phyloP scores from a whole-genome alignment of 23 red algal species.

The Gracilaria caudata region DNA sequence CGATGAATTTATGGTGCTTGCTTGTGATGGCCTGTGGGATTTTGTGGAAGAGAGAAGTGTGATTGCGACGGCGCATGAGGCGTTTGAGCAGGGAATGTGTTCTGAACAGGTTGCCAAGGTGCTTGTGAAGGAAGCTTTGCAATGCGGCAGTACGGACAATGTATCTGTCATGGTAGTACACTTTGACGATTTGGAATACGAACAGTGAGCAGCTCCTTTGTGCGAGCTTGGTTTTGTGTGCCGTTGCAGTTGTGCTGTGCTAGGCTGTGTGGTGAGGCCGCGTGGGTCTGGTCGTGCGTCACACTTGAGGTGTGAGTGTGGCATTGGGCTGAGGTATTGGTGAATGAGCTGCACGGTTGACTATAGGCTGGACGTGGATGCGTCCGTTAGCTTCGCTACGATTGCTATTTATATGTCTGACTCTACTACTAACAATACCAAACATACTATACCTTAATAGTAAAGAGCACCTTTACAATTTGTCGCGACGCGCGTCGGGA shows the following conservation, averaged over 20 bases:
- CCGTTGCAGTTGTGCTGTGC: background rate
- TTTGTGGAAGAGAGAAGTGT: slow-evolving; percentile 83
- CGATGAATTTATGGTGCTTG: slow-evolving; percentile 90
- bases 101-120: slow-evolving; percentile 37
- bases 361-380: background rate
- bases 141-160: slow-evolving; percentile 80
- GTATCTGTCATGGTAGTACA: slow-evolving; percentile 84
- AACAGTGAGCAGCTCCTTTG: background rate
- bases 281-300: background rate
- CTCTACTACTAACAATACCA: background rate
- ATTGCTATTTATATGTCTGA: slow-evolving; percentile 30
- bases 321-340: background rate
- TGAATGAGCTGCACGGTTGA: background rate
- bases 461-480: background rate
- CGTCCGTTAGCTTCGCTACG: slow-evolving; percentile 1
- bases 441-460: background rate
- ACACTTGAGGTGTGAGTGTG: background rate
- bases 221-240: background rate
- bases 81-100: slow-evolving; percentile 49
- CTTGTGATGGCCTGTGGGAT: slow-evolving; percentile 98
- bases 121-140: slow-evolving; percentile 78
- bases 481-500: background rate
- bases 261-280: background rate
- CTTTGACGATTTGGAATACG: slow-evolving; percentile 28
- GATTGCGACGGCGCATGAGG: slow-evolving; percentile 48